A percentile compares a stretch with the other conserved stretches of the same genome.
Conservation (phyloP, 129 eudicot species). For the Calendula officinalis region DNA sequence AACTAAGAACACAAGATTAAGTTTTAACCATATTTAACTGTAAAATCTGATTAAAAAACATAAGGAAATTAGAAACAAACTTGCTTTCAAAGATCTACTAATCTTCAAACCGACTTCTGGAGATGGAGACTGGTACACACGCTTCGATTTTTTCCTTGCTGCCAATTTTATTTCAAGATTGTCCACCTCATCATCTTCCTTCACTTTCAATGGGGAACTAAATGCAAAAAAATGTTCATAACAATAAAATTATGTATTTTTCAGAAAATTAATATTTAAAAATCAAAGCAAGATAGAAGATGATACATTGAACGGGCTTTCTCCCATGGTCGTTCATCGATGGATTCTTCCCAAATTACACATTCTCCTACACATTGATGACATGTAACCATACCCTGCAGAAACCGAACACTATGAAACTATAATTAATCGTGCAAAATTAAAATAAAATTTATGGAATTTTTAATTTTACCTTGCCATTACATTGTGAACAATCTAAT, state of each 20-base stretch:
- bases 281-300: constrained; percentile 21
- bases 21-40: constrained; percentile 4
- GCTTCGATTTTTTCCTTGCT: constrained; percentile 60
- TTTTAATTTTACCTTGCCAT: constrained; percentile 65
- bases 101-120: constrained; percentile 84
- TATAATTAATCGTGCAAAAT: neutral
- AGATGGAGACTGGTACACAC: constrained; percentile 63
- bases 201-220: constrained; percentile 89
- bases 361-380: constrained; percentile 84
- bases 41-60: constrained; percentile 7
- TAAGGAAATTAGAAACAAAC: constrained; percentile 39
- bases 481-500: constrained; percentile 75
- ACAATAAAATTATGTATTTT: neutral
- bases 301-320: constrained; percentile 88
- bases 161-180: constrained; percentile 69
- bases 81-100: constrained; percentile 86
- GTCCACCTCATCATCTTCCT: constrained; percentile 98
- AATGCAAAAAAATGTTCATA: constrained; percentile 12
- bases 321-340: constrained; percentile 98
- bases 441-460: neutral
- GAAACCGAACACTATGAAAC: neutral
- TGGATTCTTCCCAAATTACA: constrained; percentile 96
- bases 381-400: constrained; percentile 78
- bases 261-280: constrained; percentile 18
- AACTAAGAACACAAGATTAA: constrained; percentile 64